phyloP scores from a whole-genome alignment of 1,284 basidiomycete genomes.

The Pterulicium gracile region DNA sequence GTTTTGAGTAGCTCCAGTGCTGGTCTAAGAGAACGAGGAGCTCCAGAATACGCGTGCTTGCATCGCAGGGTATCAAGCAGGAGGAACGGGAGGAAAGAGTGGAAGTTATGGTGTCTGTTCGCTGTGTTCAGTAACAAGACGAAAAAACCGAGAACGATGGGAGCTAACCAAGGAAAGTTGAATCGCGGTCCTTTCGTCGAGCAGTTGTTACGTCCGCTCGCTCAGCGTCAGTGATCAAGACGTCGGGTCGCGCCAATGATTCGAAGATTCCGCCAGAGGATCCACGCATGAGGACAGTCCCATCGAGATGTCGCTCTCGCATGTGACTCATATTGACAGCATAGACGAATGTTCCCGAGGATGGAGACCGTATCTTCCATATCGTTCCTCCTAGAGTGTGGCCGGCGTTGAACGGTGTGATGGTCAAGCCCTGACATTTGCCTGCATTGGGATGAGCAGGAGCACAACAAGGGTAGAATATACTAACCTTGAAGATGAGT shows the following conservation, averaged over 20 bases:
- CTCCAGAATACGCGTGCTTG: constrained; percentile 89
- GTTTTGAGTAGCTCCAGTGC: constrained; percentile 87
- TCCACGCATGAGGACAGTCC: constrained; percentile 75
- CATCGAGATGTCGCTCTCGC: constrained; percentile 91
- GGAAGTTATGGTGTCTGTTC: constrained; percentile 72
- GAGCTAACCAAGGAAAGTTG: constrained; percentile 70
- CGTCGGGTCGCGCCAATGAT: constrained; percentile 78
- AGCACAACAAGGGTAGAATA: not conserved
- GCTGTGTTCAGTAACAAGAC: constrained; percentile 9
- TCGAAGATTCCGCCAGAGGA: constrained; percentile 75
- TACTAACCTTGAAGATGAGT: constrained; percentile 83
- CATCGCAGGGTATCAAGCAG: constrained; percentile 86
- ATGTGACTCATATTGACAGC: constrained; percentile 97
- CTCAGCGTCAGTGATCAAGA: constrained; percentile 91
- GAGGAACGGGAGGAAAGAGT: constrained; percentile 72
- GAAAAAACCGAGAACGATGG: constrained; percentile 1
- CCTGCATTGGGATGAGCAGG: constrained; percentile 32
- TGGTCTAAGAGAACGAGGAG: constrained; percentile 92
- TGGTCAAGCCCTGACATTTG: constrained; percentile 84
- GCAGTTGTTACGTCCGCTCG: constrained; percentile 75
- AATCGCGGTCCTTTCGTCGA: constrained; percentile 86
- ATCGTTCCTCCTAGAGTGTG: constrained; percentile 96
- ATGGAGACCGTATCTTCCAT: constrained; percentile 97
- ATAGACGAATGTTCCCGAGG: constrained; percentile 91
- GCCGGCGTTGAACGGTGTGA: constrained; percentile 94